phyloP scores from a whole-genome alignment of 352 stramenopile genomes.

The Globisporangium emineosum region DNA sequence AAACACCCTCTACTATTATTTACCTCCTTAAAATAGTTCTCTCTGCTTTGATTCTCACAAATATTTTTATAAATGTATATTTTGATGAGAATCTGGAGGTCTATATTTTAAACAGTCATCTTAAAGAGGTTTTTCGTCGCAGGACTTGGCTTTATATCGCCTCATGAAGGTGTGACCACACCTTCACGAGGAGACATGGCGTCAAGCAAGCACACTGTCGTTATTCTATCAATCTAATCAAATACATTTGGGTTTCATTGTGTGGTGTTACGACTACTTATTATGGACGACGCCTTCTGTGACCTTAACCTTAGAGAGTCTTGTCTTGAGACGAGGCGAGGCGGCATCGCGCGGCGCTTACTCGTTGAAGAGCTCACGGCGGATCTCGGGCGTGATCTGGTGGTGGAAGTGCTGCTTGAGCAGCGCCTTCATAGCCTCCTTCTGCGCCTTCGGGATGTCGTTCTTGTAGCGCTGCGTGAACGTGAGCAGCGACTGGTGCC shows the following conservation, averaged over 20 bases:
- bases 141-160: too few species aligned
- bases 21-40: background rate
- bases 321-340: background rate
- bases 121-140: background rate
- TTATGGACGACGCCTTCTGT: background rate
- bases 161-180: background rate
- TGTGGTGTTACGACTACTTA: constrained; percentile 6
- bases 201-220: background rate
- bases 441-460: constrained; percentile 93
- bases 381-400: constrained; percentile 98
- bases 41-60: background rate
- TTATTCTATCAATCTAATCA: constrained; percentile 6
- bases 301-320: too few species aligned
- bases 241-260: constrained; percentile 9
- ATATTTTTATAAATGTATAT: background rate
- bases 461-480: constrained; percentile 99
- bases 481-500: constrained; percentile 98
- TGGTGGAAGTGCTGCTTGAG: constrained; percentile 91
- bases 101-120: background rate
- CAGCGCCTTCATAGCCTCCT: constrained; percentile 93
- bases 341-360: constrained; percentile 11
- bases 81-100: too few species aligned
- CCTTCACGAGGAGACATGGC: too few species aligned
- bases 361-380: constrained; percentile 94
- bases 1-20: background rate